phyloP scores from a whole-genome alignment of 768 basidiomycete genomes.

The Calocybe cyanea region DNA sequence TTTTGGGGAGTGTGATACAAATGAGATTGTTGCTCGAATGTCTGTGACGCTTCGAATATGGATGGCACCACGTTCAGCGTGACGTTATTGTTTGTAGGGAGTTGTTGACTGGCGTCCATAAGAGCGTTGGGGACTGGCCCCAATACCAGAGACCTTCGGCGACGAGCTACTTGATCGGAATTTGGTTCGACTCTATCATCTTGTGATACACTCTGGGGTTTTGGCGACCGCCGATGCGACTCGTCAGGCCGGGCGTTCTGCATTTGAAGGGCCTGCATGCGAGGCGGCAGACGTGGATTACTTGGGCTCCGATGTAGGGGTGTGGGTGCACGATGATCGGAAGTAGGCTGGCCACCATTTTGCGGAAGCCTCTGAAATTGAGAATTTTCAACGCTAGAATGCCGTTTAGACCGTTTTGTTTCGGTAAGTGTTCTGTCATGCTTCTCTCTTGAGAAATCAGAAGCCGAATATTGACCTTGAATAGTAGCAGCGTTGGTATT shows the following conservation, averaged over 20 bases:
- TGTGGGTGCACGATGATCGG: slow-evolving; percentile 7
- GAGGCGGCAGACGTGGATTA: slow-evolving; percentile 16
- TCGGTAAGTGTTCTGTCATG: neutral
- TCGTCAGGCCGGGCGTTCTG: slow-evolving; percentile 13
- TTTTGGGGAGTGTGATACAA: neutral
- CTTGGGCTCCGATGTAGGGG: slow-evolving; percentile 11
- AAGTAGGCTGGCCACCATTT: slow-evolving; percentile 3
- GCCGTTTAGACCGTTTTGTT: neutral
- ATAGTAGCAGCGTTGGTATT: no score
- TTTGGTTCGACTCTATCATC: slow-evolving; percentile 1
- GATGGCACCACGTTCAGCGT: no score
- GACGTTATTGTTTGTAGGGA: slow-evolving; percentile 12
- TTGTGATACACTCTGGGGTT: neutral
- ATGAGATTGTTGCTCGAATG: no score
- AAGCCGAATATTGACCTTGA: no score
- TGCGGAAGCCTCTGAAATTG: neutral
- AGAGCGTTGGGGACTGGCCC: neutral
- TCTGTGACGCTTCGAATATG: neutral
- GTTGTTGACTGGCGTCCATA: slow-evolving; percentile 10
- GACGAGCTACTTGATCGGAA: slow-evolving; percentile 1
- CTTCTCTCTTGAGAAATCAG: no score
- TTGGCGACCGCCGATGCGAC: slow-evolving; percentile 12
- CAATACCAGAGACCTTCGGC: neutral
- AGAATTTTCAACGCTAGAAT: slow-evolving; percentile 3
- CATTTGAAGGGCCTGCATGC: slow-evolving; percentile 19